These are phyloP conservation scores for Filobasidium floriforme DNA, from an alignment of 768 basidiomycete genomes.

Conservation along the genomic window DNA sequence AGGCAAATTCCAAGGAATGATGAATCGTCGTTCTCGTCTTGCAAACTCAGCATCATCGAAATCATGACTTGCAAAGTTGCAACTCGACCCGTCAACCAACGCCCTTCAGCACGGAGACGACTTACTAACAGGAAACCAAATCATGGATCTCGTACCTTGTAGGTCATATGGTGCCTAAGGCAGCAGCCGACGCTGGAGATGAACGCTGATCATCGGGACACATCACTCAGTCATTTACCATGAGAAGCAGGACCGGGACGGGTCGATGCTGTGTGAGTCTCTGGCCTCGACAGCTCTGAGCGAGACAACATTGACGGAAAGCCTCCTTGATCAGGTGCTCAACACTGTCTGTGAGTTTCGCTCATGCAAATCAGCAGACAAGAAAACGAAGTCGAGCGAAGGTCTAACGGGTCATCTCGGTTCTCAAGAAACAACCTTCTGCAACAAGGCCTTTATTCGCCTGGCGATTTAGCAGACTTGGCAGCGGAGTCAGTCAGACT, in stretches of 20 bases:
- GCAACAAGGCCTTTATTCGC: conserved; percentile 39
- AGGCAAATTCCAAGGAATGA: too few species aligned
- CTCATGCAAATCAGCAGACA: background rate
- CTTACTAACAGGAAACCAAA: background rate
- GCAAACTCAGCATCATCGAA: too few species aligned
- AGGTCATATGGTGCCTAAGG: background rate
- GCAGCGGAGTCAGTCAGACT: conserved; percentile 39
- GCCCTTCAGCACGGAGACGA: background rate
- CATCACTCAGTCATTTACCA: conserved; percentile 22
- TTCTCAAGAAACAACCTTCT: conserved; percentile 37
- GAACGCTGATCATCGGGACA: background rate
- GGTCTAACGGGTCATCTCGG: background rate
- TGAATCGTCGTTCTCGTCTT: too few species aligned
- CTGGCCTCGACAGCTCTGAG: too few species aligned
- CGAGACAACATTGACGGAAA: background rate
- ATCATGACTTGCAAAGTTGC: too few species aligned
- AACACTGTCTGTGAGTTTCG: conserved; percentile 18
- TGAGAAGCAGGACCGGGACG: conserved; percentile 21
- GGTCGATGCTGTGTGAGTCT: conserved; percentile 23
- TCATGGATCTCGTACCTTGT: conserved; percentile 25
- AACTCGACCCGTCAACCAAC: too few species aligned
- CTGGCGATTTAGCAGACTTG: conserved; percentile 43
- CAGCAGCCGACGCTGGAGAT: too few species aligned
- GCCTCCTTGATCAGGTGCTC: conserved; percentile 11
- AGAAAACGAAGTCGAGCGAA: background rate